These are phyloP conservation scores for Tylopilus sp. DNA, from an alignment of 1,284 basidiomycete species.

Conservation along the genomic window DNA sequence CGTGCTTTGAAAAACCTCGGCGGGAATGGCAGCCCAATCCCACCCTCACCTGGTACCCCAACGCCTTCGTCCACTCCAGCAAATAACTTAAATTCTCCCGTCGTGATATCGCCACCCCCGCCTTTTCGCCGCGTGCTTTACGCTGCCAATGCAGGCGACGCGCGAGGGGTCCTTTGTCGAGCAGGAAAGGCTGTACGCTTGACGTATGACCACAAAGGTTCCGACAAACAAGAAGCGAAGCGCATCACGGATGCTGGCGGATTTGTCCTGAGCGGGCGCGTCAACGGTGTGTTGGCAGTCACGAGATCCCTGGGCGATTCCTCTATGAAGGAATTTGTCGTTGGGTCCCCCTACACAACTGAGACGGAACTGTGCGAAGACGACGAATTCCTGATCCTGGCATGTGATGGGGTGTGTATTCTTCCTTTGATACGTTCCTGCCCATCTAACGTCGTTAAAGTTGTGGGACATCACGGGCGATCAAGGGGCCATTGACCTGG, in stretches of 20 bases:
- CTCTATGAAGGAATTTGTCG: constrained; percentile 99
- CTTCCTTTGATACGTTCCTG: background rate
- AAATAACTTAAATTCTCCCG: constrained; percentile 27
- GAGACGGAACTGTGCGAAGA: constrained; percentile 87
- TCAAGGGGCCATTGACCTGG: constrained; percentile 86
- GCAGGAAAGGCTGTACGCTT: constrained; percentile 86
- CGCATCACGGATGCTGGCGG: constrained; percentile 97
- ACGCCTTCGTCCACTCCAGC: constrained; percentile 16
- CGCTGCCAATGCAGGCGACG: constrained; percentile 95
- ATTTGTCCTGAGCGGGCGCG: constrained; percentile 97
- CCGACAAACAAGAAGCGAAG: constrained; percentile 95
- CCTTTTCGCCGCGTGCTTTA: constrained; percentile 76
- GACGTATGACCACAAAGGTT: constrained; percentile 99
- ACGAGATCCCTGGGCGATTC: constrained; percentile 95
- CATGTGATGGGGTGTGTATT: constrained; percentile 89
- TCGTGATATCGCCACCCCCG: constrained; percentile 45
- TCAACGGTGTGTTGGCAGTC: constrained; percentile 95
- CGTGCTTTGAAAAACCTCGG: constrained; percentile 55
- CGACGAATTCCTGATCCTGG: constrained; percentile 93
- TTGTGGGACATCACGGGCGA: constrained; percentile 96
- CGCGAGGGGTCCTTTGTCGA: constrained; percentile 84
- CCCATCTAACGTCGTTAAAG: constrained; percentile 42
- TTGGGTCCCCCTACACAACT: constrained; percentile 96
- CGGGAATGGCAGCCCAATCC: constrained; percentile 42
- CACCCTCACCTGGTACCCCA: constrained; percentile 24